Evolutionary conservation across 2,329 filamentous ascomycete species (phyloP).

Genomic region (Cylindrodendrum hubeiense): DNA sequence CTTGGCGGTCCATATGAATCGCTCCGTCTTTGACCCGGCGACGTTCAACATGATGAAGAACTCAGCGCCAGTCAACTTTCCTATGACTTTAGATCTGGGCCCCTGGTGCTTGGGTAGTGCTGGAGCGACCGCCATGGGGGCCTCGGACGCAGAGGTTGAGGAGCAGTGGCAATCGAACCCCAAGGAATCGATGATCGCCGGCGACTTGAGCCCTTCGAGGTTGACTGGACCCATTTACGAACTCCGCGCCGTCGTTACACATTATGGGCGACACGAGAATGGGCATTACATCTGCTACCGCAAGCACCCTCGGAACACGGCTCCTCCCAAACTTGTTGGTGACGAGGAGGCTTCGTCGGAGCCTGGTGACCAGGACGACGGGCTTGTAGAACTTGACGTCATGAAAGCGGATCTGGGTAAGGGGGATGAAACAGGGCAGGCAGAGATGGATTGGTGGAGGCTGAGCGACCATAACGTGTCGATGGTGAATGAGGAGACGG

Average conservation of each 20-base stretch:
- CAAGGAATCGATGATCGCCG: conserved; percentile 78
- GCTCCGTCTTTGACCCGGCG: conserved; percentile 88
- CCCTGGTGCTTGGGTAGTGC: conserved; percentile 85
- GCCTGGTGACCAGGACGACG: conserved; percentile 29
- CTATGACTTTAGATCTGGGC: conserved; percentile 78
- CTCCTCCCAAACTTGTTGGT: conserved; percentile 19
- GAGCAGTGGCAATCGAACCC: conserved; percentile 82
- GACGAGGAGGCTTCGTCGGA: conserved; percentile 20
- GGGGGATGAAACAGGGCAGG: conserved; percentile 39
- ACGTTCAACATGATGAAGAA: conserved; percentile 89
- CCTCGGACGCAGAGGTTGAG: conserved; percentile 39
- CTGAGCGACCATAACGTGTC: conserved; percentile 90
- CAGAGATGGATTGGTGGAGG: conserved; percentile 81
- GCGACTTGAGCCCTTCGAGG: conserved; percentile 61
- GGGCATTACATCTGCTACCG: conserved; percentile 96
- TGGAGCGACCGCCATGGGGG: conserved; percentile 31
- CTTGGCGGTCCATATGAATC: conserved; percentile 88
- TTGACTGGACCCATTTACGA: conserved; percentile 76
- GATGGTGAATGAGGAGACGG: conserved; percentile 77
- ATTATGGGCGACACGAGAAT: conserved; percentile 92
- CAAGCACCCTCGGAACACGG: conserved; percentile 66
- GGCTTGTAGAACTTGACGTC: conserved; percentile 10
- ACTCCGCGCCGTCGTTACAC: conserved; percentile 86
- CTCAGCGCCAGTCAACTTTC: conserved; percentile 82
- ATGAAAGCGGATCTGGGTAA: conserved; percentile 25